A percentile compares a stretch with the other conserved stretches of the same genome.
Conservation (phyloP, 192 early-diverging fungal genomes). For the Spizellomyces punctatus region DNA sequence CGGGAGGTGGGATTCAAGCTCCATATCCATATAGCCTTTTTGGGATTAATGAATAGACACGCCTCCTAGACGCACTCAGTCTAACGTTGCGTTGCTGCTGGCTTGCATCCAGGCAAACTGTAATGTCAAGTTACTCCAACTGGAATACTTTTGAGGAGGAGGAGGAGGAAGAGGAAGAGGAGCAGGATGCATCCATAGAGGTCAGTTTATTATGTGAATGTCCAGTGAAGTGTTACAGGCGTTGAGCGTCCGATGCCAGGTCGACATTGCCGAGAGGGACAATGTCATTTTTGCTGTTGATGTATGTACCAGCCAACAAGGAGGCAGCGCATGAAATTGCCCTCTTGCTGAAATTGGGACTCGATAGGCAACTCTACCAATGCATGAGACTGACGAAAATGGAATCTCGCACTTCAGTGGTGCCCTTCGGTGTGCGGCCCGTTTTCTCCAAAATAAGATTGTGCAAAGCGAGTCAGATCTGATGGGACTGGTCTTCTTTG, state of each 20-base stretch:
- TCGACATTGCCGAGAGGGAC: constrained; percentile 13
- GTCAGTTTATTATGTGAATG: not conserved
- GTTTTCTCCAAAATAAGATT: constrained; percentile 38
- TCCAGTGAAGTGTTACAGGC: not conserved
- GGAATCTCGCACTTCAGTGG: constrained; percentile 29
- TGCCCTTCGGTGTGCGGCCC: constrained; percentile 28
- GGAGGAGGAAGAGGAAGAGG: not conserved
- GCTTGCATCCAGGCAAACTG: no score
- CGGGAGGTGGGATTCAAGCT: no score
- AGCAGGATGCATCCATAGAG: not conserved
- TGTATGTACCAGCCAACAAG: not conserved
- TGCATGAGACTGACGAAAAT: constrained; percentile 26
- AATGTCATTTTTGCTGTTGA: constrained; percentile 35
- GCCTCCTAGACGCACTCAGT: no score
- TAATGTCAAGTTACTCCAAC: not conserved
- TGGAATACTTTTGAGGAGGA: not conserved
- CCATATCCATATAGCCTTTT: no score
- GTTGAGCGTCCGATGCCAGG: not conserved
- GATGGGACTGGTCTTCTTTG: constrained; percentile 42
- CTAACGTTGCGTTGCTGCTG: no score
- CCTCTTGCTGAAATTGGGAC: constrained; percentile 15
- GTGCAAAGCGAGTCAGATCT: constrained; percentile 33
- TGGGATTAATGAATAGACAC: no score
- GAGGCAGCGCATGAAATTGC: not conserved
- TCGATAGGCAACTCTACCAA: constrained; percentile 31